Base-by-base conservation (phyloP, 805 yeast species). In the Yarrowia divulgata region DNA sequence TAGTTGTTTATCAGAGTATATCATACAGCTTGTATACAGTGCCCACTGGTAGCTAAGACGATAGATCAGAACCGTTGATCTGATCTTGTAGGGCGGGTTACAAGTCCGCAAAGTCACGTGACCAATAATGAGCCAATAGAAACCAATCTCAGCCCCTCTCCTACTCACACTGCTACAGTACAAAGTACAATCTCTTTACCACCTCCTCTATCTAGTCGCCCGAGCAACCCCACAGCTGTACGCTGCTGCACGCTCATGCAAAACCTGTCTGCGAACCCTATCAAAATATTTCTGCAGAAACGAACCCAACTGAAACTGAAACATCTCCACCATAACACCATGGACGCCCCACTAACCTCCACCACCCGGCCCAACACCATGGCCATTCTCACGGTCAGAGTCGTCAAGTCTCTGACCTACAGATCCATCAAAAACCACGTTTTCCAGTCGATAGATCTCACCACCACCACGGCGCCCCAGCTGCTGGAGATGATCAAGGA, bases 341-440 rank as follows among this genome's bases (percentile, higher is more conserved):
- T 60, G 66, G 66, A 60, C 42, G 66, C 66, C 42, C 66, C 66
- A 5, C 52, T 60, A n/a, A 60, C 66, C n/a, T 60, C 66, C 40
- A 43, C 52, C 1, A 60, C 66, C 14, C 52, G 66, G 19, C 66
- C 66, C 34, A 60, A 60, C 42, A 45, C 66, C 40, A 60, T 60
- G 66, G 68, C 97, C 0, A 86, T 92, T 14, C 79, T 95, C 50
- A 95, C 99, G 0, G 84, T 95, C 7, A 85, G 99, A 70, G 85
- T 95, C 29, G 86, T 95, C 75, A 94, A 94, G 77, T 92, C 97
- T 1, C 95, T 95, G 77, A 94, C 95, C 46, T 74, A 74, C 63
- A 48, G 76, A 57, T 73, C 74, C 14, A 71, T 74, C 39, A 74
- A 73, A 58, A 73, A 74, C 66, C 75, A 73, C 50, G 73, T 74